Evolutionary conservation across 108 stramenopile genomes (phyloP), one percentile per base, ranked within the genome.

Genomic region (Skeletonema grethae): DNA sequence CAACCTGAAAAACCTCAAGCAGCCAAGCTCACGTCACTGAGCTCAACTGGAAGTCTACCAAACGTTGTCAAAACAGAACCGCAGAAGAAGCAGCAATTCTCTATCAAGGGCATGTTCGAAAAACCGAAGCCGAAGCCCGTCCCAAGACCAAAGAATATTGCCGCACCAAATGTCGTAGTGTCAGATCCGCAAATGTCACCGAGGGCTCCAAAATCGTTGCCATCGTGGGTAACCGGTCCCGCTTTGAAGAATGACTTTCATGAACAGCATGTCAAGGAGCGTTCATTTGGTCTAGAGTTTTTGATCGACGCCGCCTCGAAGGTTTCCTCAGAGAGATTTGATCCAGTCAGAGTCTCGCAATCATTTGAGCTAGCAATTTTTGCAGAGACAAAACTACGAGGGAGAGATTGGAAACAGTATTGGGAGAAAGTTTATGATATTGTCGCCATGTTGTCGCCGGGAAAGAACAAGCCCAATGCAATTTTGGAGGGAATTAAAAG

Each of bases 401-500:
- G 77, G 41, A 20, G 84, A 55, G 55, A 75, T 39, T 80, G 79
- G 79, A 69, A 73, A 45, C 71, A 69, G 57, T 86, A 86, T 57
- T 83, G 82, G 85, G 82, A 80, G 73, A 83, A 81, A 61, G 57
- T 81, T 15, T 82, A 86, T 61, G 78, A 75, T 61, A 35, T 86
- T 41, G 78, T 79, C 38, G 79, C 74, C 25, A 73, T 70, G 79
- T 39, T 77, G 18, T 83, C 80, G 24, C 73, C 81, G 1, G 85
- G 85, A 15, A 81, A 73, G 63, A 46, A 64, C 20, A 57, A 69
- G 24, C 68, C 61, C 16, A 83, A 80, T 43, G 18, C 82, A 20
- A 76, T 86, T 39, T 32, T 76, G 32, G 63, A 80, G 28, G 70
- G 79, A 13, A 86, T 86, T 32, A 68, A 77, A 13, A 55, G 60